Percentiles rank a stretch among this genome's conserved stretches.
Conservation (phyloP, 1,139 yeast genomes). For the Lodderomyces metapsilosis region DNA sequence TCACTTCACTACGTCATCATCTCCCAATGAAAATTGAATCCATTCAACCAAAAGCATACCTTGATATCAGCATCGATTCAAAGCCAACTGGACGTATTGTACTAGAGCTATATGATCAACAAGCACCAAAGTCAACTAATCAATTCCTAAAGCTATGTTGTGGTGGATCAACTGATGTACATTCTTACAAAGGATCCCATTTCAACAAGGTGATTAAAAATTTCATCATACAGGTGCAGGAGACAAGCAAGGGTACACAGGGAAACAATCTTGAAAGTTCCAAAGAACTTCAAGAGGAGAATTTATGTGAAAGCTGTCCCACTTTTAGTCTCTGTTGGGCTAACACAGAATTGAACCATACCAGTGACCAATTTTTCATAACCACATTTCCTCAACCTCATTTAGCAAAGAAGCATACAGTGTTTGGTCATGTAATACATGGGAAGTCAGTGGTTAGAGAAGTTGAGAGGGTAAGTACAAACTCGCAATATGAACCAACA, state of each 20-base stretch:
- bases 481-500: conserved; percentile 42
- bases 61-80: conserved; percentile 57
- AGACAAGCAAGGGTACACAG: conserved; percentile 38
- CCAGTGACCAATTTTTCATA: conserved; percentile 78
- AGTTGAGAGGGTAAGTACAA: conserved; percentile 52
- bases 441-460: conserved; percentile 75
- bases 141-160: conserved; percentile 52
- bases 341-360: conserved; percentile 52
- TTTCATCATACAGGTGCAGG: conserved; percentile 83
- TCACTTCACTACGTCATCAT: background rate
- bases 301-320: conserved; percentile 44
- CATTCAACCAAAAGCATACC: conserved; percentile 39
- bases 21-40: conserved; percentile 33
- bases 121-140: conserved; percentile 60
- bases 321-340: conserved; percentile 71
- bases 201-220: conserved; percentile 75
- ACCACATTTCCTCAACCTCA: conserved; percentile 72
- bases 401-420: conserved; percentile 70
- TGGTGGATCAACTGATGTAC: conserved; percentile 26
- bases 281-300: conserved; percentile 61
- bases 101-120: conserved; percentile 48
- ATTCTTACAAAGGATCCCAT: conserved; percentile 40
- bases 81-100: conserved; percentile 61
- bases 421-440: conserved; percentile 62
- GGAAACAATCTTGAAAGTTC: background rate